Base-by-base conservation (phyloP, 169 alveolate species). In the Eimeria acervulina region DNA sequence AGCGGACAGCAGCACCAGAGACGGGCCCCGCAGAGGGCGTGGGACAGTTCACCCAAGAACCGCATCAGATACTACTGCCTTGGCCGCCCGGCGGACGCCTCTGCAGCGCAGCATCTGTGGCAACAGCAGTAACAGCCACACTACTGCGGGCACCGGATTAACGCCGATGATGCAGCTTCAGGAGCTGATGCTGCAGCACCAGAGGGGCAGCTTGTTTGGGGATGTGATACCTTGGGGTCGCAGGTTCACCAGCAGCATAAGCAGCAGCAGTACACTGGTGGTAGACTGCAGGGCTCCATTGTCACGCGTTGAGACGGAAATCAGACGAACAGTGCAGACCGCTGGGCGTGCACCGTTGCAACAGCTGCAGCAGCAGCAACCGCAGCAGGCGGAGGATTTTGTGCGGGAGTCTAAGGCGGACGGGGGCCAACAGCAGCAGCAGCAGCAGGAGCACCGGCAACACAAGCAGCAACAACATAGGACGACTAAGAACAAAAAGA, bases 131-230 rank as follows among this genome's bases (percentile, higher is more conserved):
- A 59, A 68, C 76, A 84, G 42, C 78, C 51, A 40, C 80, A 36
- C 63, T 15, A 80, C 42, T 1, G 80, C 55, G 31, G 93, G 81
- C 19, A 23, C 61, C n/a, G 93, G 93, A 33, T 28, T 85, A 6
- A 17, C 61, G 2, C 44, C 93, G 93, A 33, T 85, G 80, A 80
- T 52, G 80, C 93, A 85, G 93, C 93, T 55, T 7, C 93, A 85
- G 52, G 78, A 55, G 42, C 78, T 85, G 74, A 61, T 85, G 19
- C 36, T 61, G 72, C 90, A 81, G 70, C 68, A 81, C 28, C 90
- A 51, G 31, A 81, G 90, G 31, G 90, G 72, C 72, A 31, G 51
- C n/a, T 42, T 81, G 52, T 51, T 81, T 23, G 90, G 72, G 61
- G 90, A 51, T 28, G 15, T 81, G 90, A 21, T 23, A 4, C 28